phyloP scores from a whole-genome alignment of 495 filamentous ascomycete species.

The Cairneyella variabilis region DNA sequence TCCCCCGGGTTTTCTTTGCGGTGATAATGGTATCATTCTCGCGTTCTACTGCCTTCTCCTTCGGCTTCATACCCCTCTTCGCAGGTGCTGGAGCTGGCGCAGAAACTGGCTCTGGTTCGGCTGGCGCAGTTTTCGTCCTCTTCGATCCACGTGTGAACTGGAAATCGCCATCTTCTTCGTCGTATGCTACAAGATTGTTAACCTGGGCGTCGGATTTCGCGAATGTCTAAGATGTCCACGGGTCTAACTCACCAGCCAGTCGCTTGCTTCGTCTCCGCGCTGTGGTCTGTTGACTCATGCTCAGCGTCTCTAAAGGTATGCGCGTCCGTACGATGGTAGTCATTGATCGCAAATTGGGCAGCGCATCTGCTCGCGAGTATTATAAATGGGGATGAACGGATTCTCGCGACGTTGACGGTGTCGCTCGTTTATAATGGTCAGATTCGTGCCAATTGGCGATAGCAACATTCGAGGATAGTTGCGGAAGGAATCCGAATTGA shows the following conservation, averaged over 20 bases:
- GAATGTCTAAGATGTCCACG: background rate
- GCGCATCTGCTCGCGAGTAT: constrained; percentile 26
- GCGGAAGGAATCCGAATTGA: constrained; percentile 1
- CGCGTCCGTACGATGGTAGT: constrained; percentile 57
- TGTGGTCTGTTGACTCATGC: constrained; percentile 55
- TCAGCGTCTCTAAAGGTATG: constrained; percentile 54
- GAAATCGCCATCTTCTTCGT: constrained; percentile 65
- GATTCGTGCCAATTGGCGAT: constrained; percentile 22
- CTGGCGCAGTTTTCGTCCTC: constrained; percentile 39
- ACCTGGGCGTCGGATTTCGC: constrained; percentile 3
- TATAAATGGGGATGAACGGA: background rate
- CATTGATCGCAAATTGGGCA: constrained; percentile 41
- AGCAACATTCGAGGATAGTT: background rate
- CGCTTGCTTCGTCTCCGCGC: constrained; percentile 50
- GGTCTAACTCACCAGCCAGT: constrained; percentile 44
- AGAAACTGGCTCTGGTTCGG: constrained; percentile 35
- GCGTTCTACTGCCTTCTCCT: constrained; percentile 36
- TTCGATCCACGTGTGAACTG: constrained; percentile 56
- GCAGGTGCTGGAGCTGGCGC: constrained; percentile 32
- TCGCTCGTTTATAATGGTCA: constrained; percentile 6
- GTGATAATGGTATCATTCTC: constrained; percentile 14
- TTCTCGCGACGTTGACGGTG: constrained; percentile 7
- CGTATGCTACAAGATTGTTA: constrained; percentile 43
- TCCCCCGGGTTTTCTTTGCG: constrained; percentile 14
- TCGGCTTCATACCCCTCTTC: constrained; percentile 37